Percentiles rank a stretch among this genome's conserved stretches.
These are phyloP conservation scores for Cinnamomum micranthum DNA, from an alignment of 164 flowering plant genomes.

Conservation along the genomic window DNA sequence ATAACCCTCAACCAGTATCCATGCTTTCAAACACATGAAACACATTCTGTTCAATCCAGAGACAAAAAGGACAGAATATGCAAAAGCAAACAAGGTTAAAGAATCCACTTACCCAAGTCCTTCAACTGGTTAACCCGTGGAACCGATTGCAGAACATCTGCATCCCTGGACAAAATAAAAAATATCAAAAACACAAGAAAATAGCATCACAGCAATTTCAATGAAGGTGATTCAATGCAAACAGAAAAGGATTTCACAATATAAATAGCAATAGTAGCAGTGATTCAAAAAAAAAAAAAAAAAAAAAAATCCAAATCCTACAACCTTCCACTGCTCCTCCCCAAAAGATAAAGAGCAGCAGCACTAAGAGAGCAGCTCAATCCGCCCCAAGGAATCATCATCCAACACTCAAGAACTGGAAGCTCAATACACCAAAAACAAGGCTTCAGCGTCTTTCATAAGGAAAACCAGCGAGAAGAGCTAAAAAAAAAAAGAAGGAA, in stretches of 20 bases:
- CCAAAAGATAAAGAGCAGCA: slow-evolving; percentile 86
- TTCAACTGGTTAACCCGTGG: slow-evolving; percentile 72
- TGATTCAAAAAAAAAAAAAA: background rate
- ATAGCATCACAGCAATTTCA: background rate
- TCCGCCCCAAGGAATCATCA: slow-evolving; percentile 94
- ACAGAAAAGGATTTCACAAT: too few relatives aligned
- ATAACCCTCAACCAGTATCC: background rate
- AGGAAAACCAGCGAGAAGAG: background rate
- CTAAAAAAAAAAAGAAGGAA: background rate
- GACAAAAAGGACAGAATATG: background rate
- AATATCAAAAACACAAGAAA: slow-evolving; percentile 3
- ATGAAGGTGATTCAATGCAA: too few relatives aligned
- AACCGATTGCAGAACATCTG: slow-evolving; percentile 66
- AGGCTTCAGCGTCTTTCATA: background rate
- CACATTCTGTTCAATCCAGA: background rate
- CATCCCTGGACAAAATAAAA: slow-evolving; percentile 55
- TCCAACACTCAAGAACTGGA: background rate
- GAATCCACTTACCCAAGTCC: slow-evolving; percentile 63
- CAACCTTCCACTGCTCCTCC: slow-evolving; percentile 87
- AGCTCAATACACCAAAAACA: background rate
- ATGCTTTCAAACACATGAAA: background rate
- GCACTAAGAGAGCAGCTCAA: slow-evolving; percentile 87
- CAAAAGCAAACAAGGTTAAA: background rate
- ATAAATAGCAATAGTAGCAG: background rate
- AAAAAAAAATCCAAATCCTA: background rate